Percentiles rank a stretch among this genome's conserved stretches.
These are phyloP conservation scores for Yamadazyma nakazawae DNA, from an alignment of 805 yeast genomes.

Conservation along the genomic window DNA sequence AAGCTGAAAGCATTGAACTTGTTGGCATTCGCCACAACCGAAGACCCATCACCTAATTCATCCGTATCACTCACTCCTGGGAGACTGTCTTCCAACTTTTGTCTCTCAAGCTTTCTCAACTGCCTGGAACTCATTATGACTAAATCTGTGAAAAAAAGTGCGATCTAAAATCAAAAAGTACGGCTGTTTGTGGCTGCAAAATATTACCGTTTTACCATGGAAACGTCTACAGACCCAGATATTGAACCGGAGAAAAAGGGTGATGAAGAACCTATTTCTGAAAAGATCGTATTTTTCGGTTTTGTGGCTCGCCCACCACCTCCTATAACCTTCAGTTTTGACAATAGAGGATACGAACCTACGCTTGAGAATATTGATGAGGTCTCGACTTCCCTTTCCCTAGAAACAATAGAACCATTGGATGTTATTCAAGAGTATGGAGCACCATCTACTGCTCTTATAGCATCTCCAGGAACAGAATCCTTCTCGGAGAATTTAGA, in stretches of 20 bases:
- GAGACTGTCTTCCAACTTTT: conserved; percentile 17
- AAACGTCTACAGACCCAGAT: neutral
- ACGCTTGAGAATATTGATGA: neutral
- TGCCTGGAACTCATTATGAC: conserved; percentile 49
- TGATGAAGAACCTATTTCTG: neutral
- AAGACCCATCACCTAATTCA: neutral
- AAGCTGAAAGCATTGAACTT: conserved; percentile 15
- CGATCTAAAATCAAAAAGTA: neutral
- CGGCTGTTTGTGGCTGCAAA: conserved; percentile 19
- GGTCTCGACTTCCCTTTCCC: neutral
- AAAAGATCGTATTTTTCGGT: neutral
- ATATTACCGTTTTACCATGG: neutral
- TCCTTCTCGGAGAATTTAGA: neutral
- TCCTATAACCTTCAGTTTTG: neutral
- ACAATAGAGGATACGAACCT: neutral
- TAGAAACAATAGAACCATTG: neutral
- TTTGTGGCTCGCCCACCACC: neutral
- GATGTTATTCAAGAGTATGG: neutral
- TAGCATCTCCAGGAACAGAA: neutral
- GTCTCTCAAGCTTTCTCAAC: conserved; percentile 40
- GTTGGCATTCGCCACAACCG: conserved; percentile 1
- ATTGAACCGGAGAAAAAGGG: neutral
- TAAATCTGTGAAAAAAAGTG: neutral
- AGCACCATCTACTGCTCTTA: neutral
- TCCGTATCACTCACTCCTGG: neutral